These are phyloP conservation scores for Neofusicoccum laricinum DNA, from an alignment of 2,329 filamentous ascomycete genomes.

Conservation along the genomic window DNA sequence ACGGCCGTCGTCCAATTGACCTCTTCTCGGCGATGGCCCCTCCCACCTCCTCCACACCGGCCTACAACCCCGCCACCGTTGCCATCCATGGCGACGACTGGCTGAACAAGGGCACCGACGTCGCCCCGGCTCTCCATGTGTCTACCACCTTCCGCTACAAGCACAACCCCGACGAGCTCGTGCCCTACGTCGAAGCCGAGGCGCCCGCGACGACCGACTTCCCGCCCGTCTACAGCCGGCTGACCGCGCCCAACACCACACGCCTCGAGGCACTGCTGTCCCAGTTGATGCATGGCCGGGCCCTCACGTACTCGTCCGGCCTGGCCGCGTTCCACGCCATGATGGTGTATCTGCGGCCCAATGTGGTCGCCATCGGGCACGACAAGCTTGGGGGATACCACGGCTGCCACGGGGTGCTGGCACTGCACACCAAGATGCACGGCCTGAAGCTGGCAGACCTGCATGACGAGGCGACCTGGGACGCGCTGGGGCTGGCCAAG, in stretches of 20 bases:
- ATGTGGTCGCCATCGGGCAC: slow-evolving; percentile 66
- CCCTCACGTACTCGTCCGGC: slow-evolving; percentile 78
- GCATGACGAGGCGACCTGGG: slow-evolving; percentile 53
- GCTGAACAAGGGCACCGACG: slow-evolving; percentile 70
- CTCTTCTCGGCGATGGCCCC: not conserved
- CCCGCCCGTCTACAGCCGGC: slow-evolving; percentile 80
- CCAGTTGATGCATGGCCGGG: slow-evolving; percentile 62
- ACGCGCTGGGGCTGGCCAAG: slow-evolving; percentile 61
- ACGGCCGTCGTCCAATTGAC: not conserved
- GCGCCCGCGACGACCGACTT: slow-evolving; percentile 30
- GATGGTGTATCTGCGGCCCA: slow-evolving; percentile 79
- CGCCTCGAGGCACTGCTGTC: slow-evolving; percentile 82
- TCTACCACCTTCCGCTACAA: slow-evolving; percentile 88
- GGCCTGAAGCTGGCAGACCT: slow-evolving; percentile 71
- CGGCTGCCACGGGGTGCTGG: slow-evolving; percentile 84
- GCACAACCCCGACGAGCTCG: slow-evolving; percentile 64
- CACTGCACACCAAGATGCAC: slow-evolving; percentile 70
- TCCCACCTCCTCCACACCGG: slow-evolving; percentile 14
- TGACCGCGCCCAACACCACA: slow-evolving; percentile 72
- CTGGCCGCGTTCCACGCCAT: slow-evolving; percentile 86
- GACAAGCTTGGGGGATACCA: slow-evolving; percentile 74
- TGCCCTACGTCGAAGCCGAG: slow-evolving; percentile 47
- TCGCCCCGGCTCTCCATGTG: slow-evolving; percentile 85
- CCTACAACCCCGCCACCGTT: slow-evolving; percentile 63
- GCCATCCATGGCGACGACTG: slow-evolving; percentile 81